phyloP scores from a whole-genome alignment of 1,139 yeast genomes.

The Suhomyces ambrosiae region DNA sequence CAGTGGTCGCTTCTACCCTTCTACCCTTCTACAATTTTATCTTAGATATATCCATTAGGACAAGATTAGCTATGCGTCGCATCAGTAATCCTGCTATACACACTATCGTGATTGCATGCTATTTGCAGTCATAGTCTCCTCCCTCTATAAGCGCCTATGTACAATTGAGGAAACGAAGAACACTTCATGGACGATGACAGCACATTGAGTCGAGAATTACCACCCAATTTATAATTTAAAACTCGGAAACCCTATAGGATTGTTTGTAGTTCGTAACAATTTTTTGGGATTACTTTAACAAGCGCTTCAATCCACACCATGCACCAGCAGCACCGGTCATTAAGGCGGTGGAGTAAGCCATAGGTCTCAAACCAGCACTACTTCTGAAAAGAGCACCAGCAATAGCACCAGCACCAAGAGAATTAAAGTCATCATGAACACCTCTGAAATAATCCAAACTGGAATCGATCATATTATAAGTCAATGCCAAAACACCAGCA shows the following conservation, averaged over 20 bases:
- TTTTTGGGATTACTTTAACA: slow-evolving; percentile 20
- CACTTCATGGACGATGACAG: too few relatives aligned
- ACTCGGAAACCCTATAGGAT: slow-evolving; percentile 1
- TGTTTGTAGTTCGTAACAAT: background rate
- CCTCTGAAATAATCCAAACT: slow-evolving; percentile 80
- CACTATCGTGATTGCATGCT: slow-evolving; percentile 2
- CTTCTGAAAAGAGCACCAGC: slow-evolving; percentile 92
- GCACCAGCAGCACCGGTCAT: slow-evolving; percentile 89
- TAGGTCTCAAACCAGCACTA: slow-evolving; percentile 81
- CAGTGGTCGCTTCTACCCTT: too few relatives aligned
- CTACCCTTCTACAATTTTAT: too few relatives aligned
- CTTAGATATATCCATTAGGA: background rate
- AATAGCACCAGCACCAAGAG: slow-evolving; percentile 85
- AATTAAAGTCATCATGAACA: slow-evolving; percentile 82
- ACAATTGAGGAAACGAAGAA: slow-evolving; percentile 11
- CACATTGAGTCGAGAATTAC: too few relatives aligned
- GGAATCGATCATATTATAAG: slow-evolving; percentile 84
- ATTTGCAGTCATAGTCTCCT: slow-evolving; percentile 8
- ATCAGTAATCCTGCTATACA: background rate
- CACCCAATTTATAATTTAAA: slow-evolving; percentile 14
- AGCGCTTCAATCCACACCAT: slow-evolving; percentile 85
- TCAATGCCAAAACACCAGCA: slow-evolving; percentile 90
- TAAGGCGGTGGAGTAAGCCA: slow-evolving; percentile 83
- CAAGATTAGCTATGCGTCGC: background rate
- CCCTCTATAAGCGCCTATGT: slow-evolving; percentile 14